Conservation (phyloP, 305 asterid genomes). For the Fraxinus xanthoxyloides region DNA sequence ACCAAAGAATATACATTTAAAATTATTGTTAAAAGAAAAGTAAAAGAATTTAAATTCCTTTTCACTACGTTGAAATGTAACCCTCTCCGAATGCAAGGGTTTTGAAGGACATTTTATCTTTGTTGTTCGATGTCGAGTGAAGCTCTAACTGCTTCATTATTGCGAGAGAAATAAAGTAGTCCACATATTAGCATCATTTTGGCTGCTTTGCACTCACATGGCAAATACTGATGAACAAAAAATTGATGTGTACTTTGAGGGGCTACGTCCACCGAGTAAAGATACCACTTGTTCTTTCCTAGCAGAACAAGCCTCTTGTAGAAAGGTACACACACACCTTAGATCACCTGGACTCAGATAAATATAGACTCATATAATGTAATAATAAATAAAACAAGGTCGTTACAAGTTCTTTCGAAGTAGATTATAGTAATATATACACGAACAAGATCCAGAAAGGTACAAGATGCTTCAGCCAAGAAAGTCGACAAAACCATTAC, state of each 20-base stretch:
- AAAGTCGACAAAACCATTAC: not conserved
- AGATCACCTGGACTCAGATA: not conserved
- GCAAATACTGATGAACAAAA: too few relatives aligned
- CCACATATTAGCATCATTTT: too few relatives aligned
- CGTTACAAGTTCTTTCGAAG: not conserved
- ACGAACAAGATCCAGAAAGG: not conserved
- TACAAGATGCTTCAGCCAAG: not conserved
- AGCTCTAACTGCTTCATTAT: too few relatives aligned
- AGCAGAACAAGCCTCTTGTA: not conserved
- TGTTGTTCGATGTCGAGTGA: not conserved
- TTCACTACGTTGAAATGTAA: not conserved
- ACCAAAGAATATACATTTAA: too few relatives aligned
- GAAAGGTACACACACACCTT: not conserved
- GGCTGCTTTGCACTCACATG: too few relatives aligned
- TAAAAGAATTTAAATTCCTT: too few relatives aligned
- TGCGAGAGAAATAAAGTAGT: too few relatives aligned
- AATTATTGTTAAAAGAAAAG: too few relatives aligned
- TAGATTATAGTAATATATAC: not conserved
- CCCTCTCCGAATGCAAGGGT: not conserved
- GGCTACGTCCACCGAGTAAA: too few relatives aligned
- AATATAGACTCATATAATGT: not conserved
- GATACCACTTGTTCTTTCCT: too few relatives aligned
- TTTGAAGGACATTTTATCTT: not conserved
- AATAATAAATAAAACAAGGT: not conserved
- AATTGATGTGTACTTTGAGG: too few relatives aligned